Conservation (phyloP, 805 yeast genomes). For the Kregervanrija delftensis region DNA sequence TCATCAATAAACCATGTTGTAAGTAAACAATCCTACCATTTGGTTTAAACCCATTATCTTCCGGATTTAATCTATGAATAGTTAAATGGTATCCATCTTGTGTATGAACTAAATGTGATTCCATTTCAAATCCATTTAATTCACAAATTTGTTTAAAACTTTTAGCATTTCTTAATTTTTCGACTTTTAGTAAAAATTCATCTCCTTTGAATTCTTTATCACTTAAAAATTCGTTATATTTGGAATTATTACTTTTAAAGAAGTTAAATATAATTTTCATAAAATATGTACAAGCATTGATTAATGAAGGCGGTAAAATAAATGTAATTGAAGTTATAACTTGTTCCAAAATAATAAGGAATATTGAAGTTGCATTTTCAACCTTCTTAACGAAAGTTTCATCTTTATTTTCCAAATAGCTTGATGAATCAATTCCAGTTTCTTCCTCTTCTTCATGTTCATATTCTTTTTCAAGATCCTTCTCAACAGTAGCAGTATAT, state of each 20-base stretch:
- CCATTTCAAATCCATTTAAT: slow-evolving; percentile 62
- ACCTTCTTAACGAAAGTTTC: slow-evolving; percentile 5
- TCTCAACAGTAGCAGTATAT: neutral
- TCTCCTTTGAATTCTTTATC: slow-evolving; percentile 11
- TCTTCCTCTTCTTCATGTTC: neutral
- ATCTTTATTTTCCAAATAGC: neutral
- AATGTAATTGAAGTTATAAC: slow-evolving; percentile 19
- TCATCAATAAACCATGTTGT: slow-evolving; percentile 90
- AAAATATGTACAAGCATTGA: slow-evolving; percentile 16
- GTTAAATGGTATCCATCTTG: slow-evolving; percentile 72
- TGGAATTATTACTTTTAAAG: slow-evolving; percentile 15
- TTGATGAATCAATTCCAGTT: neutral
- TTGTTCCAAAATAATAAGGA: slow-evolving; percentile 22
- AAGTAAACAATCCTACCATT: slow-evolving; percentile 59
- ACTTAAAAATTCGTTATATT: slow-evolving; percentile 18
- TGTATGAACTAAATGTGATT: slow-evolving; percentile 73
- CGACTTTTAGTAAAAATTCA: slow-evolving; percentile 18
- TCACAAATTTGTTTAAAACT: slow-evolving; percentile 60
- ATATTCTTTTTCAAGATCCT: neutral
- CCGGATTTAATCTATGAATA: slow-evolving; percentile 56
- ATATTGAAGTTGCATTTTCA: slow-evolving; percentile 17
- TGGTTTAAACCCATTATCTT: slow-evolving; percentile 23
- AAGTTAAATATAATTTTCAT: slow-evolving; percentile 16
- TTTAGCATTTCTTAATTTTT: slow-evolving; percentile 37
- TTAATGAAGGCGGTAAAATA: slow-evolving; percentile 20